Evolutionary conservation across 495 filamentous ascomycete genomes (phyloP), one percentile per base, ranked within the genome.

Genomic region (Tuber umbilicatum): DNA sequence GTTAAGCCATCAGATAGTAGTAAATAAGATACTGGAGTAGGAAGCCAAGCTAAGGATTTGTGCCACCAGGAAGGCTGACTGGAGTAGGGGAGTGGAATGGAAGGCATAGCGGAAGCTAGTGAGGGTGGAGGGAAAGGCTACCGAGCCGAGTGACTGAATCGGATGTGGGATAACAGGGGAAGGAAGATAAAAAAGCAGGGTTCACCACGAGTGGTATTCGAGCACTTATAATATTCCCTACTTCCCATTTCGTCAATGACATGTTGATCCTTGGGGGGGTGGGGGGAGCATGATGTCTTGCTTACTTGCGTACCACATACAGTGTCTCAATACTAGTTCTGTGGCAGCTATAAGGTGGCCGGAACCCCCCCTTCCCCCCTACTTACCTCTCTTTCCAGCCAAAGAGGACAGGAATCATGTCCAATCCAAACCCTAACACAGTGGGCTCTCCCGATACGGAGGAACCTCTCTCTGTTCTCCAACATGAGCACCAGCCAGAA

Each of bases 401-500:
- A 64, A 35, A 64, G 55, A 64, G 55, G 27, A 35, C 35, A 35
- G 27, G 27, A 35, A 64, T 35, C 27, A 64, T 64, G 55, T 64
- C 55, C 27, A 64, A 64, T 64, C 55, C 55, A 64, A 64, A 6
- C 35, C 14, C 55, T 35, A 64, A 27, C 27, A 35, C 27, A 64
- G 10, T n/a, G 31, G 55, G 27, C 5, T 35, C 55, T 64, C 55
- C 55, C 27, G 55, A 35, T 35, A 35, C 55, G 27, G 77, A 78
- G 47, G 78, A 79, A 68, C 77, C 75, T 23, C 35, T 21, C 70
- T 78, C 77, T 2, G 40, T 73, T 60, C 60, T 74, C 42, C 60
- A 69, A 39, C 68, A 72, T 67, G 77, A 75, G 70, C 41, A 79
- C 37, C 45, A 74, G 45, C 21, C 6, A 31, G 69, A 27, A 17